Conservation (phyloP, 75 land plant genomes). For the Pseudotsuga menziesii region DNA sequence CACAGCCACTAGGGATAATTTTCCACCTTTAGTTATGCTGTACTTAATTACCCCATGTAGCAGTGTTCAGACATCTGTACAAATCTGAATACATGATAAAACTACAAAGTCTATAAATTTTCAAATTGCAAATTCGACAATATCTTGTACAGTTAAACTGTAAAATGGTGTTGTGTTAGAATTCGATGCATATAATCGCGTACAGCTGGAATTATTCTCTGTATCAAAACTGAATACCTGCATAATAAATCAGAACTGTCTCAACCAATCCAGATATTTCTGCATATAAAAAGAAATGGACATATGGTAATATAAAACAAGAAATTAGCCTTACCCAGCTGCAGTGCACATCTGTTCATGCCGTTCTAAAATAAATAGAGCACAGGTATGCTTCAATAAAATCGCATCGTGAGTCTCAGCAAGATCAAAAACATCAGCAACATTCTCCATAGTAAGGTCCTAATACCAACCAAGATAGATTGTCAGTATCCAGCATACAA, state of each 20-base stretch:
- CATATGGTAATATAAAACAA: neutral
- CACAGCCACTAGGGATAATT: no score
- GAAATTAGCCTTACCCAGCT: constrained; percentile 50
- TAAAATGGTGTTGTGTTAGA: constrained; percentile 41
- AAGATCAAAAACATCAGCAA: constrained; percentile 69
- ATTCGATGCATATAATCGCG: constrained; percentile 54
- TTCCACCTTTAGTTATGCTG: no score
- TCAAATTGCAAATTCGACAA: no score
- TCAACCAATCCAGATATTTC: neutral
- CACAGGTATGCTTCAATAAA: constrained; percentile 74
- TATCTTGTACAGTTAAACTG: no score
- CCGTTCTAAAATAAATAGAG: constrained; percentile 68
- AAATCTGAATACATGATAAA: no score
- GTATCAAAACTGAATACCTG: constrained; percentile 67
- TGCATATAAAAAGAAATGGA: neutral
- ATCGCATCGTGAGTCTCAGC: constrained; percentile 84
- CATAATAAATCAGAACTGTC: neutral
- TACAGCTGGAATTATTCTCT: constrained; percentile 73
- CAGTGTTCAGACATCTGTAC: no score
- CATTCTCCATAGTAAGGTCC: constrained; percentile 81
- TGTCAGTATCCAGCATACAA: no score
- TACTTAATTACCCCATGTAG: no score
- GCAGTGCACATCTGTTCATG: constrained; percentile 47
- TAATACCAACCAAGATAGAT: constrained; percentile 9
- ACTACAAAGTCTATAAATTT: no score